These are phyloP conservation scores for Cystoisospora suis DNA, from an alignment of 169 alveolate genomes.

Conservation along the genomic window DNA sequence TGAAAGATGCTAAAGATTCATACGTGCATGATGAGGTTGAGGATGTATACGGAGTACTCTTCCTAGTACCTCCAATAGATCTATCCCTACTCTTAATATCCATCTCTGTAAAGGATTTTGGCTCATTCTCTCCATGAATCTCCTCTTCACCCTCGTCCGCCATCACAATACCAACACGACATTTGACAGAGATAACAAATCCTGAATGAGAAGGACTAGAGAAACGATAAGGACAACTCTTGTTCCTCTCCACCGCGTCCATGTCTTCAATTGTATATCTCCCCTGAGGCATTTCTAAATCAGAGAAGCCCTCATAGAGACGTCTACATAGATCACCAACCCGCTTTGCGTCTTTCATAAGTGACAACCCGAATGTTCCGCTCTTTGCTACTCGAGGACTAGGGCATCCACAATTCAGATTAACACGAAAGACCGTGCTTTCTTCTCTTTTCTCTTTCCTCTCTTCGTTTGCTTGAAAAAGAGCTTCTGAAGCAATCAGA, in stretches of 20 bases:
- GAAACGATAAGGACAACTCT: no score
- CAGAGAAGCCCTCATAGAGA: background rate
- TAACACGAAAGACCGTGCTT: background rate
- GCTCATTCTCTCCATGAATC: no score
- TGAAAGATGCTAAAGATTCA: background rate
- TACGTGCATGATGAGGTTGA: background rate
- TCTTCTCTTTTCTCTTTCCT: background rate
- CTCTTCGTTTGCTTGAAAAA: background rate
- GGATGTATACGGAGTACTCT: no score
- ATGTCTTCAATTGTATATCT: no score
- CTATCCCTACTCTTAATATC: no score
- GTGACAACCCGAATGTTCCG: slow-evolving; percentile 8
- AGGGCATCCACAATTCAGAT: slow-evolving; percentile 46
- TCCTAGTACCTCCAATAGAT: no score
- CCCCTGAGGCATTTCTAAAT: no score
- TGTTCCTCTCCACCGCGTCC: no score
- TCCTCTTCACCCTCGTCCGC: no score
- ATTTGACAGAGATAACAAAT: background rate
- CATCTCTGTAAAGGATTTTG: no score
- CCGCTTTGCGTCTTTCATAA: background rate
- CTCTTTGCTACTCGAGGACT: slow-evolving; percentile 5
- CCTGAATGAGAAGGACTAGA: no score
- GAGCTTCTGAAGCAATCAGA: background rate
- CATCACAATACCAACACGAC: slow-evolving; percentile 9
- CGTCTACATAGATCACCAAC: background rate